These are phyloP conservation scores for Strobilomyces echinocephalus DNA, from an alignment of 768 basidiomycete genomes.

Conservation along the genomic window DNA sequence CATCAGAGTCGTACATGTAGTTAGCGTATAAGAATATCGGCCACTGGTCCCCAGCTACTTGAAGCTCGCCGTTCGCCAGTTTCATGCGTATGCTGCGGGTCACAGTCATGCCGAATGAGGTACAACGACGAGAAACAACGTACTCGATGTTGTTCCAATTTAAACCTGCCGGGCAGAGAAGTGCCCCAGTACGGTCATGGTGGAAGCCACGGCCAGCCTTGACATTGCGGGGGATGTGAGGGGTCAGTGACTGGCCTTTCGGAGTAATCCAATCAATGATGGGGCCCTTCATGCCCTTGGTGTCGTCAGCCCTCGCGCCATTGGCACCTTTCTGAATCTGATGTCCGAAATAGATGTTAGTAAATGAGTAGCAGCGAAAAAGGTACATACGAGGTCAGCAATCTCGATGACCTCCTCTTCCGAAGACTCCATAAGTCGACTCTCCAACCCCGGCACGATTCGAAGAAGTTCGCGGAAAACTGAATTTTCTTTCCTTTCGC, in stretches of 20 bases:
- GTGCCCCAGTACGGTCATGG: not conserved
- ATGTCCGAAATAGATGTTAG: not conserved
- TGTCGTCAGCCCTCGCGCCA: not conserved
- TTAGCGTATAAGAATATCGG: not conserved
- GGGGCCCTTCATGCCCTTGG: not conserved
- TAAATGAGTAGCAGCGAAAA: not conserved
- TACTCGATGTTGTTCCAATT: not conserved
- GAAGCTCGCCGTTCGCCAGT: not conserved
- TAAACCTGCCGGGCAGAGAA: not conserved
- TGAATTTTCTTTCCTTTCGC: not conserved
- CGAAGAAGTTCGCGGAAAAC: not conserved
- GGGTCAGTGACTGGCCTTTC: not conserved
- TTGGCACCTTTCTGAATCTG: not conserved
- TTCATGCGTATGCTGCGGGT: not conserved
- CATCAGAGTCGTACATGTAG: not conserved
- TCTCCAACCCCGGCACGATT: not conserved
- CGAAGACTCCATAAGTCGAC: not conserved
- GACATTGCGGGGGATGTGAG: not conserved
- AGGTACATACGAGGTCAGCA: not conserved
- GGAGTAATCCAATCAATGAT: not conserved
- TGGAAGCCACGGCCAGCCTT: not conserved
- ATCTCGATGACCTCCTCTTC: not conserved
- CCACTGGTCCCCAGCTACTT: not conserved
- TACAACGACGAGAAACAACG: too few relatives aligned
- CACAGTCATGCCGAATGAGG: too few relatives aligned